Conservation (phyloP, 192 early-diverging fungal species). For the Funneliformis geosporum region DNA sequence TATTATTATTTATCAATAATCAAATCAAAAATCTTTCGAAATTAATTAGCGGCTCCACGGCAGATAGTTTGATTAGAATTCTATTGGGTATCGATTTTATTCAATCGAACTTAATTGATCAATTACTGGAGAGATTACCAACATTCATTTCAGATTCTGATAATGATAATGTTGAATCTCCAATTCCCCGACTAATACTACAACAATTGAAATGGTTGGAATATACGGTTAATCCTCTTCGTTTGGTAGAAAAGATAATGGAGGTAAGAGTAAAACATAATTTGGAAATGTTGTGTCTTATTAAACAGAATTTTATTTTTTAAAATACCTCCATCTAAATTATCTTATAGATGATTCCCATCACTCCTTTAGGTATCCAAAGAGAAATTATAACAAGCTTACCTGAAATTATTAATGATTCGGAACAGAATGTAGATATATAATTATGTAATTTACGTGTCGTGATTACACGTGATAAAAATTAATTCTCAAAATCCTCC, state of each 20-base stretch:
- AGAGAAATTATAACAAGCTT: constrained; percentile 70
- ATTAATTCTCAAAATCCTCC: neutral
- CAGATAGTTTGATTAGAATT: constrained; percentile 62
- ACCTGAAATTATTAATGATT: constrained; percentile 77
- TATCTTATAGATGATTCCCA: constrained; percentile 52
- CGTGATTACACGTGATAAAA: neutral
- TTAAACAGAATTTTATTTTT: neutral
- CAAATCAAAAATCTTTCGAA: neutral
- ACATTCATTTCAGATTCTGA: constrained; percentile 58
- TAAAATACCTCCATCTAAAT: neutral
- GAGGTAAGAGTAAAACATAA: constrained; percentile 47
- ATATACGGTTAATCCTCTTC: constrained; percentile 63
- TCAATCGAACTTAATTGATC: constrained; percentile 54
- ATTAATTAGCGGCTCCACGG: constrained; percentile 22
- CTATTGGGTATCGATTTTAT: constrained; percentile 61
- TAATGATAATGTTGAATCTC: constrained; percentile 47
- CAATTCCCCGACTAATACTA: constrained; percentile 59
- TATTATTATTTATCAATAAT: neutral
- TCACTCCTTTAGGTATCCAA: constrained; percentile 66
- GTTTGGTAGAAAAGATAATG: constrained; percentile 61
- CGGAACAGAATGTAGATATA: constrained; percentile 56
- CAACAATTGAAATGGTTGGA: constrained; percentile 79
- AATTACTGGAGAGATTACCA: constrained; percentile 61
- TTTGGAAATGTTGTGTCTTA: neutral
- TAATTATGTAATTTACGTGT: neutral